A percentile compares a stretch with the other conserved stretches of the same genome.
phyloP scores from a whole-genome alignment of 192 early-diverging fungal genomes.

The Coemansia sp. region DNA sequence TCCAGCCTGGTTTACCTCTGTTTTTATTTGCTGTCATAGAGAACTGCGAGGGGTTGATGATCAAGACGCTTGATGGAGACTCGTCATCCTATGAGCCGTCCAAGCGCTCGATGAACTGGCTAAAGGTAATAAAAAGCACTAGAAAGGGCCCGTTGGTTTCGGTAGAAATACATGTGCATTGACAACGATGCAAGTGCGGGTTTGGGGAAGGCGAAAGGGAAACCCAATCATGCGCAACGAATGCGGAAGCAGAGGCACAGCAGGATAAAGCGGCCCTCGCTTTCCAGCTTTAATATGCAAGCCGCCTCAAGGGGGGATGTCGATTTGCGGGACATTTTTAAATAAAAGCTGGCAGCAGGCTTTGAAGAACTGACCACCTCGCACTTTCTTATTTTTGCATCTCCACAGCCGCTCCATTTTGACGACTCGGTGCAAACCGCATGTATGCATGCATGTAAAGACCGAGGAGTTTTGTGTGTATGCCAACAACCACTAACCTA shows the following conservation, averaged over 20 bases:
- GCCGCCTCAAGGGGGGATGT: not conserved
- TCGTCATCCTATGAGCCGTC: constrained; percentile 94
- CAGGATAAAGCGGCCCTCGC: not conserved
- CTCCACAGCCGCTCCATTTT: not conserved
- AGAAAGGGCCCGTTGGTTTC: too few relatives aligned
- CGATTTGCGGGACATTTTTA: not conserved
- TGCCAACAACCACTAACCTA: not conserved
- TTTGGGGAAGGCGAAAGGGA: not conserved
- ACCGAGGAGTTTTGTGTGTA: constrained; percentile 1
- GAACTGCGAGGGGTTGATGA: constrained; percentile 98
- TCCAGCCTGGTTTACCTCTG: constrained; percentile 25
- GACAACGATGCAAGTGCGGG: not conserved
- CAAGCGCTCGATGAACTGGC: constrained; percentile 96
- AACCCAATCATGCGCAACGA: not conserved
- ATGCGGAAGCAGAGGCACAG: not conserved
- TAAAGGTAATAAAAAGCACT: constrained; percentile 68
- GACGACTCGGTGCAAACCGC: constrained; percentile 1
- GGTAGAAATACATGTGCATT: not conserved
- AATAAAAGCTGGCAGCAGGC: not conserved
- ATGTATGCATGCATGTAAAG: constrained; percentile 6
- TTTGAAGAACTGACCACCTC: not conserved
- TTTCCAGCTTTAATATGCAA: not conserved
- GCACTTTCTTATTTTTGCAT: not conserved
- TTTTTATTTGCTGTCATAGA: constrained; percentile 64
- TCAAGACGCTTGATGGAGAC: constrained; percentile 89